phyloP scores from a whole-genome alignment of 306 rosid genomes.

The Sicyos baderoa region DNA sequence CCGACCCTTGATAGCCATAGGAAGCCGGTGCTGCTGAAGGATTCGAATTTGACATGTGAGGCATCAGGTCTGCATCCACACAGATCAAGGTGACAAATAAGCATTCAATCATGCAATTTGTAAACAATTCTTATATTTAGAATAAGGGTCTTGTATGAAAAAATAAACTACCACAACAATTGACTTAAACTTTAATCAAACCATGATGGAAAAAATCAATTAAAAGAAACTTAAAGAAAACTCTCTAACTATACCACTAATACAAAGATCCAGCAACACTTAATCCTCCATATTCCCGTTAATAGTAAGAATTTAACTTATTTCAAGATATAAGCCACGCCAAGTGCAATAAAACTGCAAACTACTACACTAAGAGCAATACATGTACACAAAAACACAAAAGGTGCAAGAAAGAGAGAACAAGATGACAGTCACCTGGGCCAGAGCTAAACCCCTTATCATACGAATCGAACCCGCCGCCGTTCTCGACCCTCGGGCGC shows the following conservation, averaged over 20 bases:
- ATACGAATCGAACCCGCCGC: conserved; percentile 55
- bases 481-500: conserved; percentile 77
- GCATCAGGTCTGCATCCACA: conserved; percentile 43
- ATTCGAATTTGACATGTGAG: conserved; percentile 32
- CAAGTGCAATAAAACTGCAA: not conserved
- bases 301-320: not conserved
- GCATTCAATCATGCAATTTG: not conserved
- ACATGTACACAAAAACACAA: not conserved
- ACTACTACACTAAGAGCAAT: not conserved
- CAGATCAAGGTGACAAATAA: not conserved
- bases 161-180: too few species aligned
- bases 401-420: not conserved
- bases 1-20: conserved; percentile 54
- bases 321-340: too few species aligned
- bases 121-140: not conserved
- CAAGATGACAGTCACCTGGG: conserved; percentile 23
- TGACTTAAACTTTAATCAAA: not conserved
- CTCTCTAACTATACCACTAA: not conserved
- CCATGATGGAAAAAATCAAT: not conserved
- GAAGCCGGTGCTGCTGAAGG: conserved; percentile 51
- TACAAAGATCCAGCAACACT: not conserved
- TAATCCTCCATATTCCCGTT: not conserved
- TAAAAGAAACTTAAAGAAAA: not conserved
- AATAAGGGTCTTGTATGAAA: too few species aligned
- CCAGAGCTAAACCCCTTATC: conserved; percentile 46